phyloP scores from a whole-genome alignment of 2,329 filamentous ascomycete genomes.

The Aspergillus sp. region DNA sequence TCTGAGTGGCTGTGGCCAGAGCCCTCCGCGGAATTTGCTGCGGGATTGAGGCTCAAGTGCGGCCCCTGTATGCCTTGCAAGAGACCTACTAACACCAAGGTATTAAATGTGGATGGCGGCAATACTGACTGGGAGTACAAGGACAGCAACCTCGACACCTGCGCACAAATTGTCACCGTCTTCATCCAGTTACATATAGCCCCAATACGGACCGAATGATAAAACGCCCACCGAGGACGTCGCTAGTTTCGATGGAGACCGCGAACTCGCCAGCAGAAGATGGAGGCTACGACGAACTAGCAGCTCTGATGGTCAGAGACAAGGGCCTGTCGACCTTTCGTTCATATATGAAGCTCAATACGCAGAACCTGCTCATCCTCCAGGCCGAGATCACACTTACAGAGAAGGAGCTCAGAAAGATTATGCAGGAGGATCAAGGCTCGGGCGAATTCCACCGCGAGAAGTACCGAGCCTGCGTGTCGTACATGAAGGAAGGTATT shows the following conservation, averaged over 20 bases:
- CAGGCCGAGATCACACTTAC: slow-evolving; percentile 11
- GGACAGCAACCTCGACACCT: too few species aligned
- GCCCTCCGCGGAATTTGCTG: too few species aligned
- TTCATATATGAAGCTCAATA: slow-evolving; percentile 10
- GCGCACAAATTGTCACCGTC: too few species aligned
- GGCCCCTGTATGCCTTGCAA: too few species aligned
- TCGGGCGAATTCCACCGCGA: not conserved
- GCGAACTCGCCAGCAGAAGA: not conserved
- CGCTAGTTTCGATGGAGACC: not conserved
- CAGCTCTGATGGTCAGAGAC: slow-evolving; percentile 7
- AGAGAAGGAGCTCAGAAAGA: not conserved
- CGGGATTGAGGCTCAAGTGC: too few species aligned
- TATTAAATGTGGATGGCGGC: too few species aligned
- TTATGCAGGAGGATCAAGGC: slow-evolving; percentile 2
- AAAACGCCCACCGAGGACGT: not conserved
- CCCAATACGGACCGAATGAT: not conserved
- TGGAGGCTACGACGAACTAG: slow-evolving; percentile 15
- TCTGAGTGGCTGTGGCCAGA: too few species aligned
- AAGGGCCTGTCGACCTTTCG: slow-evolving; percentile 5
- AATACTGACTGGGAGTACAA: too few species aligned
- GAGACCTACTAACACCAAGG: too few species aligned
- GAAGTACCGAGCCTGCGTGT: slow-evolving; percentile 4
- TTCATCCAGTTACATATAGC: too few species aligned
- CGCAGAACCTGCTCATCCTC: slow-evolving; percentile 11
- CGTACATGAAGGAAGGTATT: not conserved